Base-by-base conservation (phyloP, 148 eudicot genomes). In the Arctostaphylos glauca region DNA sequence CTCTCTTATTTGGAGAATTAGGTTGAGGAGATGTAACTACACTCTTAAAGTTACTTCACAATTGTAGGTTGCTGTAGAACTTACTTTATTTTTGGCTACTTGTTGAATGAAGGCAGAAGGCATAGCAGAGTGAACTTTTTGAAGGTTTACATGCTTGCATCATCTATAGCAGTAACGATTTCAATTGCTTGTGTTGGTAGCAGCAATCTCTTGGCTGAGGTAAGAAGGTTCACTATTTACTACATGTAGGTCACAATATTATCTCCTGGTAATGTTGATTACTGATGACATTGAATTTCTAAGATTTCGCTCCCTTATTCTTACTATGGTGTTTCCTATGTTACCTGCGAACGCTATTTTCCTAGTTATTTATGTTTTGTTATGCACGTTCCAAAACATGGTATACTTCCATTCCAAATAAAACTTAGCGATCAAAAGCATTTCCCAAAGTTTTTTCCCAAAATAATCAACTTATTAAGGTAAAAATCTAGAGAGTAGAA, bases 81-180 rank as follows among this genome's bases (percentile, higher is more conserved):
- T 74, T 81, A 56, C 23, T 81, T n/a, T 78, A 53, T 66, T 66
- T 86, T 78, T 14, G 9, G 21, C 62, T 14, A 73, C 16, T 53
- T 47, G 47, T 81, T 86, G 62, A 76, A 23, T 88, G 78, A 83
- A 93, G 97, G 97, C 66, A 89, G 93, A 75, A 92, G 88, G 79
- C 89, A 83, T 68, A 93, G 97, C 87, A 86, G 87, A 55, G 80
- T 81, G 56, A 82, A 80, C 81, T 81, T 88, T 58, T 92, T 91
- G 91, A 93, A 83, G 88, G 82, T 85, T 73, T 90, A 92, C 87
- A 84, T 93, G 81, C 46, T 92, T 77, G 75, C 85, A 43, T 90
- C 94, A 38, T 80, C 88, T 41, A 70, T 82, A 54, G 90, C 91
- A 31, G 47, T 83, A 25, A 49, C 87, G 31, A 86, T 89, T 44